Evolutionary conservation across 768 basidiomycete genomes (phyloP).

Genomic region (Daedalea quercina): DNA sequence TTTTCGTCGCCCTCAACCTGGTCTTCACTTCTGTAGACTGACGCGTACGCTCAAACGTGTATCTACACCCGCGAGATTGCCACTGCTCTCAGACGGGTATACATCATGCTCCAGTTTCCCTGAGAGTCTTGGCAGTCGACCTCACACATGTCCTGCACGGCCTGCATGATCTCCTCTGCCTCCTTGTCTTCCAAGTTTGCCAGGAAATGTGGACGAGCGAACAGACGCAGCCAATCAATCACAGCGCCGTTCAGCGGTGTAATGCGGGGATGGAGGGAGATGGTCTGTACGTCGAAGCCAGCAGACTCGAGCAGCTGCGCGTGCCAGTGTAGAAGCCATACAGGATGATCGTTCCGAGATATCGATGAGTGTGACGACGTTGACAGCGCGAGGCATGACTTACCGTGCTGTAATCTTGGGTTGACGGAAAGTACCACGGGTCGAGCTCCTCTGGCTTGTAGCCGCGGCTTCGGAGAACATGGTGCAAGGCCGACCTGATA

Average conservation of each 20-base stretch:
- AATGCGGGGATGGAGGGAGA: conserved; percentile 48
- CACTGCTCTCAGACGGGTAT: conserved; percentile 59
- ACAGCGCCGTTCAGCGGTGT: conserved; percentile 48
- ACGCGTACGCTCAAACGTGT: too few relatives aligned
- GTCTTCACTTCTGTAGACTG: too few relatives aligned
- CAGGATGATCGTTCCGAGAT: too few relatives aligned
- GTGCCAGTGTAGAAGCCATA: neutral
- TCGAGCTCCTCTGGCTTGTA: conserved; percentile 55
- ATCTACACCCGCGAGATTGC: conserved; percentile 28
- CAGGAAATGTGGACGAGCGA: conserved; percentile 57
- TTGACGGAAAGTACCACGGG: conserved; percentile 83
- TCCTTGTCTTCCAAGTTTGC: conserved; percentile 43
- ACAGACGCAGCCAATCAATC: conserved; percentile 63
- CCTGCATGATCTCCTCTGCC: conserved; percentile 52
- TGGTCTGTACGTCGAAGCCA: conserved; percentile 49
- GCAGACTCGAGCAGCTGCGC: conserved; percentile 46
- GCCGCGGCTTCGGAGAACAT: conserved; percentile 44
- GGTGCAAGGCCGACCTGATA: conserved; percentile 50
- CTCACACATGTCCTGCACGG: conserved; percentile 45
- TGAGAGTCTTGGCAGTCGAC: conserved; percentile 51
- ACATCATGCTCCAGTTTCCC: conserved; percentile 68
- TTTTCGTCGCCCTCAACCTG: too few relatives aligned
- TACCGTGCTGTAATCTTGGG: conserved; percentile 57
- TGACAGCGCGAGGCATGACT: too few relatives aligned
- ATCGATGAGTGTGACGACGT: too few relatives aligned